These are phyloP conservation scores for Croton laevigatus DNA, from an alignment of 441 rosid species.

Conservation along the genomic window DNA sequence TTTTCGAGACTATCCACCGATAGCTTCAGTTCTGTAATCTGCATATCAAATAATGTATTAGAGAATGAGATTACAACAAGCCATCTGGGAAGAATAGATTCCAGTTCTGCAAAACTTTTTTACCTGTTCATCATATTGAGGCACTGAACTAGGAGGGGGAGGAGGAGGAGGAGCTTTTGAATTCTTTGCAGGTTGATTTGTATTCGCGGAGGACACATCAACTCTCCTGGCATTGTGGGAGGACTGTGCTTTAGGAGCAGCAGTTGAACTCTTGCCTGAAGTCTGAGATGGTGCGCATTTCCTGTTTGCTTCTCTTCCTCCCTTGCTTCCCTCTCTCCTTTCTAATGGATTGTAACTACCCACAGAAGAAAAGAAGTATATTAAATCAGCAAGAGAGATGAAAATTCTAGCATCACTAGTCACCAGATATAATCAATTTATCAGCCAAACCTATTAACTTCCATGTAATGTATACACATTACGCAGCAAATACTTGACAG, in stretches of 20 bases:
- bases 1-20: constrained; percentile 93
- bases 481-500: neutral
- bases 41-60: constrained; percentile 22
- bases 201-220: constrained; percentile 41
- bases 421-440: neutral
- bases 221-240: constrained; percentile 54
- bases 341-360: constrained; percentile 77
- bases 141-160: constrained; percentile 26
- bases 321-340: constrained; percentile 84
- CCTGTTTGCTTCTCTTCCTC: constrained; percentile 81
- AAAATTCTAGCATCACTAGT: neutral
- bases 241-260: constrained; percentile 54
- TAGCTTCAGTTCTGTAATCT: constrained; percentile 91
- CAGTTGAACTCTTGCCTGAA: constrained; percentile 51
- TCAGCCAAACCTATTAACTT: neutral
- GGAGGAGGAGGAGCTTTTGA: constrained; percentile 44
- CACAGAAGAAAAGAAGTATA: neutral
- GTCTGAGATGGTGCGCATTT: constrained; percentile 57
- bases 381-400: neutral
- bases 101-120: neutral
- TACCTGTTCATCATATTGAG: constrained; percentile 86
- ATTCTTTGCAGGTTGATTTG: constrained; percentile 47
- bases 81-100: neutral
- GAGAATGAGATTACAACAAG: constrained; percentile 6
- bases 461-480: neutral